Conservation (phyloP, 352 stramenopile genomes). For the Phytophthora citricola region DNA sequence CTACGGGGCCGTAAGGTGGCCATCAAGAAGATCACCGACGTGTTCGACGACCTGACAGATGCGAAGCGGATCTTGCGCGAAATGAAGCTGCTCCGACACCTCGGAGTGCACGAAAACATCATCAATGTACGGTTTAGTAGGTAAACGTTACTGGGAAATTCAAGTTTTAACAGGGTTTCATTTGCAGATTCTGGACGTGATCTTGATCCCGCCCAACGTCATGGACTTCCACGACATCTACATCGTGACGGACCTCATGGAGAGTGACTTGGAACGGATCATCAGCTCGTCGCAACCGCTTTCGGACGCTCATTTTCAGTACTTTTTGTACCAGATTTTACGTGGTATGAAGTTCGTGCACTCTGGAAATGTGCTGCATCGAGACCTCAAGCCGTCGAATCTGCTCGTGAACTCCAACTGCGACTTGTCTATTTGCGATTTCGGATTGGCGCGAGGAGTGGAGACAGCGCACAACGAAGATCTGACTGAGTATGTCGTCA, state of each 20-base stretch:
- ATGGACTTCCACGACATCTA: slow-evolving; percentile 92
- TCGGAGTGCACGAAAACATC: slow-evolving; percentile 93
- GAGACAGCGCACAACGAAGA: slow-evolving; percentile 85
- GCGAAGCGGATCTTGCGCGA: slow-evolving; percentile 94
- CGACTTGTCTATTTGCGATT: slow-evolving; percentile 92
- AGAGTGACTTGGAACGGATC: slow-evolving; percentile 92
- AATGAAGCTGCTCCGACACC: slow-evolving; percentile 93
- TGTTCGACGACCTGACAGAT: slow-evolving; percentile 93
- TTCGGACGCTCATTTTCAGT: slow-evolving; percentile 90
- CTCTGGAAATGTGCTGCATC: slow-evolving; percentile 94
- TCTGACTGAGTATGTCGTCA: slow-evolving; percentile 93
- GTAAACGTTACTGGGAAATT: slow-evolving; percentile 5
- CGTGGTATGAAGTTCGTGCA: slow-evolving; percentile 98
- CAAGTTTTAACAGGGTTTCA: neutral
- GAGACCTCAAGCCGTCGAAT: slow-evolving; percentile 91
- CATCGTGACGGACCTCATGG: slow-evolving; percentile 93
- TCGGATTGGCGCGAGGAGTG: slow-evolving; percentile 92
- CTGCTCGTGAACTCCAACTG: slow-evolving; percentile 92
- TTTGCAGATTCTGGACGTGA: slow-evolving; percentile 80
- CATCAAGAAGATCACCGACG: slow-evolving; percentile 94
- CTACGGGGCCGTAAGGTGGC: slow-evolving; percentile 85
- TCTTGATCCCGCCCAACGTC: slow-evolving; percentile 81
- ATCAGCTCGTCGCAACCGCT: slow-evolving; percentile 90
- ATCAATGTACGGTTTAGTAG: slow-evolving; percentile 65
- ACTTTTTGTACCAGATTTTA: slow-evolving; percentile 93